Conservation (phyloP, 192 early-diverging fungal genomes). For the Dispira simplex region DNA sequence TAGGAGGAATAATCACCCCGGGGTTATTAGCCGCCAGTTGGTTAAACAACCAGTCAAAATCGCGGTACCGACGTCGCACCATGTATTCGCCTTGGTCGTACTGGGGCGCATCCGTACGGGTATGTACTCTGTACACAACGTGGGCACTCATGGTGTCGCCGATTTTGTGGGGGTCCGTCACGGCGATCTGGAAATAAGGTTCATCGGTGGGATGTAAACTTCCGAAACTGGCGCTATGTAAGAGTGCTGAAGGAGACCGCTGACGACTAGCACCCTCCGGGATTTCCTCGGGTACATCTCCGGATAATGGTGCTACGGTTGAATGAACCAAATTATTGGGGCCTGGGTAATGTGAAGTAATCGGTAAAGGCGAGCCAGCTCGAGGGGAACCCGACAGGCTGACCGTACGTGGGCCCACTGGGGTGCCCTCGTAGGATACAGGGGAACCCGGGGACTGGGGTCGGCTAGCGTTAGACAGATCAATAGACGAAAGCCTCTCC, state of each 20-base stretch:
- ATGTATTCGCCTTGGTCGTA: slow-evolving; percentile 61
- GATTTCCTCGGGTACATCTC: background rate
- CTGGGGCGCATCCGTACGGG: slow-evolving; percentile 64
- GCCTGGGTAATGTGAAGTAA: background rate
- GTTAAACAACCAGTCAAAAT: slow-evolving; percentile 88
- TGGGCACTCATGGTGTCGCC: slow-evolving; percentile 75
- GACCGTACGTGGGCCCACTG: too few relatives aligned
- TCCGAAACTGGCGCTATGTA: slow-evolving; percentile 21
- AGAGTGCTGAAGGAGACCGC: background rate
- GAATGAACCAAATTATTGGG: background rate
- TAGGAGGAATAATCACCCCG: slow-evolving; percentile 80
- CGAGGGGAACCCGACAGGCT: too few relatives aligned
- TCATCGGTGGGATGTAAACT: slow-evolving; percentile 33
- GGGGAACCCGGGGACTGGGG: too few relatives aligned
- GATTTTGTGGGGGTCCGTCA: slow-evolving; percentile 81
- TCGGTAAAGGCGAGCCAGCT: background rate
- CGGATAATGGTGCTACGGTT: background rate
- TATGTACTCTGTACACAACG: slow-evolving; percentile 74
- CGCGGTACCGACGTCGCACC: slow-evolving; percentile 78
- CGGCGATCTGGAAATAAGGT: too few relatives aligned
- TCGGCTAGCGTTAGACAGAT: background rate
- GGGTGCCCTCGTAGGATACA: too few relatives aligned
- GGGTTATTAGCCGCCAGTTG: slow-evolving; percentile 64
- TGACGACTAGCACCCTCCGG: background rate
- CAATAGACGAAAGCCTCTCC: background rate